Evolutionary conservation across 805 yeast species (phyloP), one percentile per base, ranked within the genome.

Genomic region (Tetrapisispora pingtungensis): DNA sequence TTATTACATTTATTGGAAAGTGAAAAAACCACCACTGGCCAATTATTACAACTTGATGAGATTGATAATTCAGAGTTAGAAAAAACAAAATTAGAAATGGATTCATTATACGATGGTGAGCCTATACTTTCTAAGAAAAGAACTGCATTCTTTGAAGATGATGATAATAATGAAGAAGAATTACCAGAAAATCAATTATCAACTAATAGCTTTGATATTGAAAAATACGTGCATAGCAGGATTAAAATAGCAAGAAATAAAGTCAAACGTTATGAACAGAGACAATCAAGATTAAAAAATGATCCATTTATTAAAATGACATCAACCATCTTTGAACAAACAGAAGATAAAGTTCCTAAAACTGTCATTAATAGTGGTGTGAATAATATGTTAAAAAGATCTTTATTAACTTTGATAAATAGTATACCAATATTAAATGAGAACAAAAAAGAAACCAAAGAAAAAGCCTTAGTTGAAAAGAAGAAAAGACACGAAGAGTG

Each of bases 211-310:
- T 75, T 81, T 49, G 81, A 82, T 60, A 69, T 84, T 33, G 75
- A 70, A 13, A 76, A 66, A 34, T 80, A 78, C 57, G 80, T 86
- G 0, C 60, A 66, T 19, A 70, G 69, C 33, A 65, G 86, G 42
- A 49, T 69, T 15, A 58, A 55, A 8, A 50, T 65, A 14, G 59
- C 75, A 4, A 53, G 61, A 49, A 67, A 56, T 42, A 60, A 56
- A 49, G 69, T 59, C 1, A 24, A 44, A 15, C 51, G 52, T 10
- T 57, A 49, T 42, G 66, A 62, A 43, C 40, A 49, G 15, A 50
- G 43, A 36, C 51, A 52, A 40, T 44, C 51, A 36, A 44, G 47
- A 31, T 33, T 42, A n/a, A 46, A 50, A 39, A 52, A 52, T 14
- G 58, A 60, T 27, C 65, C 66, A 14, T 55, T 62, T 40, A 36